Base-by-base conservation (phyloP, 495 filamentous ascomycete species). In the Astrothelium macrocarpum region DNA sequence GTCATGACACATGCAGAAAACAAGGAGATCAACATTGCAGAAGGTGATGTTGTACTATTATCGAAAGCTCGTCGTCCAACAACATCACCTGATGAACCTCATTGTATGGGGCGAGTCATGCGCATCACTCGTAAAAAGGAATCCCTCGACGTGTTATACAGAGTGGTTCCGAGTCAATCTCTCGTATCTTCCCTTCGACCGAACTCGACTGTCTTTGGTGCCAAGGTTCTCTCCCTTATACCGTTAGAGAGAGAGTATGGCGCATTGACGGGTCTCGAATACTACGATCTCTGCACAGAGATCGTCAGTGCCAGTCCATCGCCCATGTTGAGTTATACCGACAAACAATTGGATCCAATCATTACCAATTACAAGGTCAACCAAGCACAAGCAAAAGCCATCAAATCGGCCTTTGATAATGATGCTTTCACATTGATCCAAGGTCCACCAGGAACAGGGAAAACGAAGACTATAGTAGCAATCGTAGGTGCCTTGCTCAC, bases 381-480 rank as follows among this genome's bases (percentile, higher is more conserved):
- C 72, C 78, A 77, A 45, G 93, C 92, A 3, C 94, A 98, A 70
- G 90, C 91, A n/a, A 90, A 88, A 67, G 94, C 94, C 32, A 87
- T 98, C 66, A 82, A 90, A 63, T 94, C 92, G 61, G 95, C 91
- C 4, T 82, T 91, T 34, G 91, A 93, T 67, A 97, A 96, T 67
- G 92, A 96, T 75, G 94, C 88, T 0, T 98, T 98, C 72, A 96
- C 92, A 9, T 80, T 98, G 59, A 89, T 98, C 63, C 94, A 98
- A 75, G 94, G 94, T 45, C 95, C 94, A 59, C 94, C 94, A 1
- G 94, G 94, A 70, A 94, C 93, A 2, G 94, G 94, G 70, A 98
- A 98, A 76, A 98, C 94, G 0, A 98, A 97, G 73, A 98, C 94
- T 0, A 97, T 98, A 62, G 84, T 96, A 64, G 94, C 93, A 56